Base-by-base conservation (phyloP, 192 early-diverging fungal genomes). In the Backusella circina region DNA sequence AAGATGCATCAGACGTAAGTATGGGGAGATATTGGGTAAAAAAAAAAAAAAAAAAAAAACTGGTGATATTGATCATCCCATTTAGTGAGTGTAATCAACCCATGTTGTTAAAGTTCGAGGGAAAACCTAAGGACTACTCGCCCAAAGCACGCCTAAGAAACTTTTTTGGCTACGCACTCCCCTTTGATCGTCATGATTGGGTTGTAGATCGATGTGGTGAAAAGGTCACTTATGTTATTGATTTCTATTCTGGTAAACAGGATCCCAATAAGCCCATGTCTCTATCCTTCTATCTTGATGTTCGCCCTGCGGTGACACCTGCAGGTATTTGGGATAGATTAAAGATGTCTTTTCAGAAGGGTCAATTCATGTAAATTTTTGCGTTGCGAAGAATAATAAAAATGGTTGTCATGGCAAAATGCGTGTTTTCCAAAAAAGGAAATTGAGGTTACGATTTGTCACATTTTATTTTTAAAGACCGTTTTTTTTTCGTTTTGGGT, bases 121-220 rank as follows among this genome's bases (percentile, higher is more conserved):
- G 92, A 44, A 82, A 85, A 30, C 90, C 92, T 12, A 90, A 88
- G 66, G 91, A 92, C 70, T 87, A 90, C 37, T 92, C 91, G 16
- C 90, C 90, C 1, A 93, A 93, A 54, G 93, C 93, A 23, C 82
- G 91, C 44, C 69, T 93, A 32, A 79, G 84, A 50, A 86, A 86
- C 15, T 85, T 88, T 78, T 83, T 93, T 75, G 93, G 93, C 80
- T 95, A 95, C 75, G 90, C 85, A 31, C 77, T 90, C 37, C 95
- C 96, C 12, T 98, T 98, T 75, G 96, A 98, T 74, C 87, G 95
- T 21, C 96, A 98, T 78, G 95, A 98, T 80, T 98, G 96, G 96
- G 90, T 90, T 4, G 90, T 98, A 0, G 94, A 95, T 77, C 82
- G 96, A n/a, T 98, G 96, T 69, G 96, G 95, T 18, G 90, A 92